These are phyloP conservation scores for Neonectria magnoliae DNA, from an alignment of 2,329 filamentous ascomycete species.

Conservation along the genomic window DNA sequence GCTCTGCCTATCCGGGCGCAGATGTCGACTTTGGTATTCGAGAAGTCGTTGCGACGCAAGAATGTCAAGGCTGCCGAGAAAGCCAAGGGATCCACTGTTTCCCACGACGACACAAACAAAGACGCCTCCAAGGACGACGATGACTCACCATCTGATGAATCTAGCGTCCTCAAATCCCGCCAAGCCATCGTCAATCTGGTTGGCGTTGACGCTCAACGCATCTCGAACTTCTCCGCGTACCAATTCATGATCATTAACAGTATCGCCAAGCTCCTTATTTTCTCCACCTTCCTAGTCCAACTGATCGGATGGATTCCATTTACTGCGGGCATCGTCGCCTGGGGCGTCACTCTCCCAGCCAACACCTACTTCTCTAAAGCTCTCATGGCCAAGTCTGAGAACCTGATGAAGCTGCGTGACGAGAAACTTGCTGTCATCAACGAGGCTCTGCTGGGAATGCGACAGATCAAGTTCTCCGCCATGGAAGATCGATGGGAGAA, in stretches of 20 bases:
- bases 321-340: constrained; percentile 70
- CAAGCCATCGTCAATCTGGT: constrained; percentile 83
- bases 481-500: constrained; percentile 79
- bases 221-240: constrained; percentile 74
- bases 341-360: constrained; percentile 71
- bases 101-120: constrained; percentile 46
- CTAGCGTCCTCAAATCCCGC: constrained; percentile 55
- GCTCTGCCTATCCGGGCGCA: constrained; percentile 75
- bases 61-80: constrained; percentile 75
- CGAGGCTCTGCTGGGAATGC: constrained; percentile 80
- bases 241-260: constrained; percentile 73
- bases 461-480: constrained; percentile 87
- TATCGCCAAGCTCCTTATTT: constrained; percentile 70
- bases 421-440: constrained; percentile 79
- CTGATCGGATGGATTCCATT: constrained; percentile 79
- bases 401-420: constrained; percentile 80
- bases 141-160: constrained; percentile 56
- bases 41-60: constrained; percentile 80
- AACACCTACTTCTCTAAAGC: constrained; percentile 74
- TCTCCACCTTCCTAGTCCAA: constrained; percentile 71
- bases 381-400: constrained; percentile 72
- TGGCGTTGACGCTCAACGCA: constrained; percentile 76
- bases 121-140: constrained; percentile 56
- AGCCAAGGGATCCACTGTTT: constrained; percentile 48
- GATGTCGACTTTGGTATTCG: constrained; percentile 77